These are phyloP conservation scores for Solanum etuberosum DNA, from an alignment of 257 asterid genomes.

Conservation along the genomic window DNA sequence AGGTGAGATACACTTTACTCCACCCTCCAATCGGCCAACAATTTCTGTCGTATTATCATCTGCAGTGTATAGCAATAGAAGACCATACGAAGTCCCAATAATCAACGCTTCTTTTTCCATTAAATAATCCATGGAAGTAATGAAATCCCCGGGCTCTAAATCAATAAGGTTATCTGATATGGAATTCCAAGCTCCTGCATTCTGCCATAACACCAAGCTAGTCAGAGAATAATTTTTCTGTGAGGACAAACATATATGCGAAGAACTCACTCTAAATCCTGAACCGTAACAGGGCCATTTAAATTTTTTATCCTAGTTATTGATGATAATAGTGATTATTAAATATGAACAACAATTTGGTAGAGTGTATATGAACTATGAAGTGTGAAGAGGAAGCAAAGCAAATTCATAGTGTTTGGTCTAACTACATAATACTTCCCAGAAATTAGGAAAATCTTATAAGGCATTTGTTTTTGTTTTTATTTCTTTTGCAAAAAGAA, in stretches of 20 bases:
- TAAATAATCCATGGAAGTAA: slow-evolving; percentile 74
- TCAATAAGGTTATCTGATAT: slow-evolving; percentile 33
- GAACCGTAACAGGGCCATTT: background rate
- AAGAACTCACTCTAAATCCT: background rate
- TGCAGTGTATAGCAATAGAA: slow-evolving; percentile 52
- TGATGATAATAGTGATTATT: background rate
- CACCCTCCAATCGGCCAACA: slow-evolving; percentile 95
- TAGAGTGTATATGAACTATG: background rate
- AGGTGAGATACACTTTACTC: slow-evolving; percentile 81
- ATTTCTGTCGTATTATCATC: slow-evolving; percentile 56
- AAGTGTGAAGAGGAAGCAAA: background rate
- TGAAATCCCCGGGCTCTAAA: slow-evolving; percentile 65
- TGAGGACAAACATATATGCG: background rate
- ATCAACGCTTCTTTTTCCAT: slow-evolving; percentile 94
- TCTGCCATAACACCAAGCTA: slow-evolving; percentile 18
- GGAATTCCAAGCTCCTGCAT: slow-evolving; percentile 37
- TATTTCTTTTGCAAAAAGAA: background rate
- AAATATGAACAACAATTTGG: background rate
- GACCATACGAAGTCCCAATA: slow-evolving; percentile 71
- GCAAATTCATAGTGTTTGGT: background rate
- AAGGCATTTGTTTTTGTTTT: background rate
- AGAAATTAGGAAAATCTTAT: background rate
- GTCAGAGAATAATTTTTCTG: slow-evolving; percentile 4
- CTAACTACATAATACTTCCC: background rate
- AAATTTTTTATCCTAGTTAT: background rate